Evolutionary conservation across 768 basidiomycete species (phyloP).

Genomic region (Russula earlei): DNA sequence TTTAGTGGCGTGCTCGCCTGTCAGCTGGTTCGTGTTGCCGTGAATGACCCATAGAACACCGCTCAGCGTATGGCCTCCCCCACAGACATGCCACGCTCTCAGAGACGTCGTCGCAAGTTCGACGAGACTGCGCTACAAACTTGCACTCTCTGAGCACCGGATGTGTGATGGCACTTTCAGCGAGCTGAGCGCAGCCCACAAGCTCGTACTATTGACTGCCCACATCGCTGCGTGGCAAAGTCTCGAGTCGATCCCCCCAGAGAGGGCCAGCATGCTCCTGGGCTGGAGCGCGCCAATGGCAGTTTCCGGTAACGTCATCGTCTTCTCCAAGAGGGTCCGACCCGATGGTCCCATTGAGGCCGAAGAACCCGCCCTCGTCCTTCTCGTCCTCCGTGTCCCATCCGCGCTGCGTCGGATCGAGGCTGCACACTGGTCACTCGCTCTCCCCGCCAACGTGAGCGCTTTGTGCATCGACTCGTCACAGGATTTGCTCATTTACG

Average conservation of each 20-base stretch:
- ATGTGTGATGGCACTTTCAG: constrained; percentile 2
- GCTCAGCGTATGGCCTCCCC: too few species aligned
- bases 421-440: constrained; percentile 1
- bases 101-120: neutral
- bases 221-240: neutral
- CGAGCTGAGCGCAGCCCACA: neutral
- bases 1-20: neutral
- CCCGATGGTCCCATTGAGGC: too few species aligned
- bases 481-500: constrained; percentile 11
- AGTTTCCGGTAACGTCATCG: constrained; percentile 1
- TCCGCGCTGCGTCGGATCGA: neutral
- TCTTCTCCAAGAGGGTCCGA: constrained; percentile 7
- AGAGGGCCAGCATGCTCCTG: neutral
- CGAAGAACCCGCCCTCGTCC: neutral
- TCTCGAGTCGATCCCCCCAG: neutral
- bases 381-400: constrained; percentile 6
- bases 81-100: constrained; percentile 5
- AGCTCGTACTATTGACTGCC: neutral
- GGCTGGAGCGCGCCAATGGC: constrained; percentile 6
- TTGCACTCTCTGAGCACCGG: constrained; percentile 1
- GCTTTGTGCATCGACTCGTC: constrained; percentile 5
- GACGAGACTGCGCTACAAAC: constrained; percentile 6
- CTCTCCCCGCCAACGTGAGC: neutral
- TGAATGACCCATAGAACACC: neutral
- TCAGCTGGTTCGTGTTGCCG: constrained; percentile 1